These are phyloP conservation scores for Chaetomium sp. DNA, from an alignment of 2,329 filamentous ascomycete genomes.

Conservation along the genomic window DNA sequence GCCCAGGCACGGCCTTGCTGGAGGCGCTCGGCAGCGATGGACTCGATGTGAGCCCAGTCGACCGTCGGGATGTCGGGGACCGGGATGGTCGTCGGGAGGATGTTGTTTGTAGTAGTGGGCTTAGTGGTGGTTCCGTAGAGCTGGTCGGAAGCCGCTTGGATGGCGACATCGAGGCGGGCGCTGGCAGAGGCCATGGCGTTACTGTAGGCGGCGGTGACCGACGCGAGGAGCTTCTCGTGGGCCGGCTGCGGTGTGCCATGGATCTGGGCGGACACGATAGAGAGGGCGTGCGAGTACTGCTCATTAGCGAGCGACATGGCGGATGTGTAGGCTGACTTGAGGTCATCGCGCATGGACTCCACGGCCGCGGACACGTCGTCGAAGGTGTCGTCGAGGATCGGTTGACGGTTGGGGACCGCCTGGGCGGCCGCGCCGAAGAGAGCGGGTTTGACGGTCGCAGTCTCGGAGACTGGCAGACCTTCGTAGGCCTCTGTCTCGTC, in stretches of 20 bases:
- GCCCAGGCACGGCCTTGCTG: constrained; percentile 65
- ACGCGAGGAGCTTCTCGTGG: constrained; percentile 62
- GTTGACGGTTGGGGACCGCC: constrained; percentile 40
- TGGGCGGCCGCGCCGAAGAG: constrained; percentile 47
- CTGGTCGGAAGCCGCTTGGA: constrained; percentile 46
- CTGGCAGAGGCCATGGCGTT: constrained; percentile 57
- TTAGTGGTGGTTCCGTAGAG: constrained; percentile 40
- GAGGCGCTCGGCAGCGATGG: constrained; percentile 63
- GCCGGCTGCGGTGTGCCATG: constrained; percentile 63
- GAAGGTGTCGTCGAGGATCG: constrained; percentile 43
- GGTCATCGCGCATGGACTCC: constrained; percentile 28
- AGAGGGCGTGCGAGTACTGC: constrained; percentile 62
- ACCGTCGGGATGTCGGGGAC: constrained; percentile 29
- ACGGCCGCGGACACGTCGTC: constrained; percentile 33
- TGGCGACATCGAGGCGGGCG: constrained; percentile 48
- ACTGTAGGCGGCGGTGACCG: constrained; percentile 62
- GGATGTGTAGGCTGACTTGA: constrained; percentile 49
- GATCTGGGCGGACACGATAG: constrained; percentile 59
- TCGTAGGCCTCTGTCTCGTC: not conserved
- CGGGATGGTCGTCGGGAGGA: constrained; percentile 27
- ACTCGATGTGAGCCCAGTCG: constrained; percentile 47
- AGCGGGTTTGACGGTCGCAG: constrained; percentile 38
- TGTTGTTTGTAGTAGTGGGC: constrained; percentile 33
- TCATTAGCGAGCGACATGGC: constrained; percentile 61
- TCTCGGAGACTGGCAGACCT: constrained; percentile 18